Evolutionary conservation across 768 basidiomycete genomes (phyloP).

Genomic region (Phlegmacium glaucopus): DNA sequence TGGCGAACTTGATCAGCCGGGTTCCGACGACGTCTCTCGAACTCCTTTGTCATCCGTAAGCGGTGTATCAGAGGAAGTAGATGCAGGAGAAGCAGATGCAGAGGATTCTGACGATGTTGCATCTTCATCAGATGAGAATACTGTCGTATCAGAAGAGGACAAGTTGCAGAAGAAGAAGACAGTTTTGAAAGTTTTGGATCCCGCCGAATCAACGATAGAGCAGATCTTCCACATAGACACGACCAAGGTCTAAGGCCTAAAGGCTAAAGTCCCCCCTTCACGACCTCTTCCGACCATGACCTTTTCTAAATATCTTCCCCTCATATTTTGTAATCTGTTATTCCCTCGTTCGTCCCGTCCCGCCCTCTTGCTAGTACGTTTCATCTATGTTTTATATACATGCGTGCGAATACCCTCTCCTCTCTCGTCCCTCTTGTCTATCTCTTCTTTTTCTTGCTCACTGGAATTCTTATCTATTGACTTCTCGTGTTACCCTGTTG

Average conservation of each 20-base stretch:
- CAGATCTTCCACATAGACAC: background rate
- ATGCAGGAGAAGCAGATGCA: constrained; percentile 9
- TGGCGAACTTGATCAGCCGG: constrained; percentile 35
- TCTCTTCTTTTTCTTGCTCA: constrained; percentile 4
- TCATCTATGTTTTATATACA: background rate
- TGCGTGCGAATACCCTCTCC: background rate
- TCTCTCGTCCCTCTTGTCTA: constrained; percentile 4
- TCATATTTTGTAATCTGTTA: background rate
- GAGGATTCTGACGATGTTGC: constrained; percentile 10
- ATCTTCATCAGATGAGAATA: constrained; percentile 8
- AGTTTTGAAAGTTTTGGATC: background rate
- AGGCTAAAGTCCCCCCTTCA: background rate
- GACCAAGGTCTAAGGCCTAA: background rate
- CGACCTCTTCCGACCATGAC: background rate
- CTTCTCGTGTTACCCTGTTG: constrained; percentile 6
- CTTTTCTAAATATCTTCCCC: background rate
- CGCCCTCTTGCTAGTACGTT: background rate
- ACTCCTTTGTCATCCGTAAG: constrained; percentile 3
- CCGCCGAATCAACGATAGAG: constrained; percentile 2
- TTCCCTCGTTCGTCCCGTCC: background rate
- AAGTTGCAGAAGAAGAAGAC: background rate
- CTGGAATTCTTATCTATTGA: constrained; percentile 8
- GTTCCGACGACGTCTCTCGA: constrained; percentile 17
- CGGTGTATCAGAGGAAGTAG: background rate
- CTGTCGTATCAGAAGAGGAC: constrained; percentile 1